phyloP scores from a whole-genome alignment of 345 rosid genomes.

The Adansonia digitata region DNA sequence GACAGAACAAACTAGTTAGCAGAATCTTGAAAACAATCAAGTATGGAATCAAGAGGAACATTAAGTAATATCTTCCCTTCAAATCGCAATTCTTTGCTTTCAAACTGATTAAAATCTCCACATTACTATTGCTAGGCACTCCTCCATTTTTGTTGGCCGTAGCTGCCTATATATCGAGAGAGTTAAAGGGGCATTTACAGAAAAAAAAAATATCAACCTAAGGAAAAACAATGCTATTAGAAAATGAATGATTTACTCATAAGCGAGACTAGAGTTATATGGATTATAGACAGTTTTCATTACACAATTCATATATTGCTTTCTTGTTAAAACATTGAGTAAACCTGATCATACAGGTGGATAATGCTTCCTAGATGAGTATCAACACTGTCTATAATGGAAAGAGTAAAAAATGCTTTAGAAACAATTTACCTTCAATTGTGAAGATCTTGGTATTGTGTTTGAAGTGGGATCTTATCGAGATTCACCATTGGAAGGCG shows the following conservation, averaged over 20 bases:
- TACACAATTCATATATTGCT: not conserved
- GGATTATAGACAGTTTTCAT: not conserved
- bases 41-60: not conserved
- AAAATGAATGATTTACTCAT: not conserved
- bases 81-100: constrained; percentile 13
- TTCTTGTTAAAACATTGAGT: too few species aligned
- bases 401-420: not conserved
- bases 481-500: not conserved
- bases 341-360: not conserved
- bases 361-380: not conserved
- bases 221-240: not conserved
- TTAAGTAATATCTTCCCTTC: constrained; percentile 18
- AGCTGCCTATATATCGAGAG: not conserved
- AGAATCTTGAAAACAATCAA: not conserved
- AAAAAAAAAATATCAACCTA: not conserved
- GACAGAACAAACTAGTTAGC: not conserved
- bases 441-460: not conserved
- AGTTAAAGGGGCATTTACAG: not conserved
- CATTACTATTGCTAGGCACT: not conserved
- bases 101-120: constrained; percentile 4
- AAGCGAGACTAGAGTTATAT: not conserved
- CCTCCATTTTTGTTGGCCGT: not conserved
- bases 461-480: not conserved
- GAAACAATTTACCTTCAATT: constrained; percentile 21
- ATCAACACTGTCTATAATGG: not conserved